Percentiles rank a stretch among this genome's conserved stretches.
These are phyloP conservation scores for Aspergillus viridinutans DNA, from an alignment of 2,329 filamentous ascomycete genomes.

Conservation along the genomic window DNA sequence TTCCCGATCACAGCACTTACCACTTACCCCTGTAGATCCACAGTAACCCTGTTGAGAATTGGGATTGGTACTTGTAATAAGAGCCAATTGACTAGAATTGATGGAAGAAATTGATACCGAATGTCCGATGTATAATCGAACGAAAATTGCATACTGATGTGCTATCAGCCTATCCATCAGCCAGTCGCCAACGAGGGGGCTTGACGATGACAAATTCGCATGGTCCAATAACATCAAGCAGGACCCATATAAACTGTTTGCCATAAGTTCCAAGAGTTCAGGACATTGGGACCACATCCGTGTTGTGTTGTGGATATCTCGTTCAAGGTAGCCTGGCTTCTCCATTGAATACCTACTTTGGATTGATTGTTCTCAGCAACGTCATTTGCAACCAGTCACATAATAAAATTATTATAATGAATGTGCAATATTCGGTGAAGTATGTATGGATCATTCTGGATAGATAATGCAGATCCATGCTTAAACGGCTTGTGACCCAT, in stretches of 20 bases:
- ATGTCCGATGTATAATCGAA: background rate
- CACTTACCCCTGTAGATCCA: background rate
- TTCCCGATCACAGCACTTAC: background rate
- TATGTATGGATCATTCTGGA: background rate
- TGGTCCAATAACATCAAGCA: background rate
- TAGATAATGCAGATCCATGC: background rate
- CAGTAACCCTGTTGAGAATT: background rate
- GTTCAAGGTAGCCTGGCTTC: background rate
- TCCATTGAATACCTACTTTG: background rate
- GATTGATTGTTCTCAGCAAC: slow-evolving; percentile 6
- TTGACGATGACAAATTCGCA: background rate
- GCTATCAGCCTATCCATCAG: background rate
- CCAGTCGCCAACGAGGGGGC: background rate
- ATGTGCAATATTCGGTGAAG: background rate
- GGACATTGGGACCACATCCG: background rate
- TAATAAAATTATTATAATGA: background rate
- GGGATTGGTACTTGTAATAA: background rate
- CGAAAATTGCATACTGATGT: background rate
- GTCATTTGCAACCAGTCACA: slow-evolving; percentile 14
- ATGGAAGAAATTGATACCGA: background rate
- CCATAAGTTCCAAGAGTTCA: background rate
- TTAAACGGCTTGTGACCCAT: slow-evolving; percentile 8
- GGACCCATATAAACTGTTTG: background rate
- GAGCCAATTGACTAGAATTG: background rate
- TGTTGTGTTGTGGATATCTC: no score